These are phyloP conservation scores for Talaromyces sp. DNA, from an alignment of 2,329 filamentous ascomycete genomes.

Conservation along the genomic window DNA sequence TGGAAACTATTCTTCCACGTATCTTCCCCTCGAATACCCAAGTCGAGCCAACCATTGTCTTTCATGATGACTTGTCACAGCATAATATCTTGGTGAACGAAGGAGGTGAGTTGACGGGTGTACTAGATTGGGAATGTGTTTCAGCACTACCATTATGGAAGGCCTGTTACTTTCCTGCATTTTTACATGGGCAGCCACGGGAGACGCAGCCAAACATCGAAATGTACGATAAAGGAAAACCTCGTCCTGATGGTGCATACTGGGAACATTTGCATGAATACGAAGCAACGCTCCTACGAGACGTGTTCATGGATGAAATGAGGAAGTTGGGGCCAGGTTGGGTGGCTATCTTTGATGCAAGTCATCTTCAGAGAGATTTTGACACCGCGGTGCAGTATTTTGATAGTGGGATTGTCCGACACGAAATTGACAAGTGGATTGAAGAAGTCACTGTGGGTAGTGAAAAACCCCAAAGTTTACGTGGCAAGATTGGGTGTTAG, in stretches of 20 bases:
- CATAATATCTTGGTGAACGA: constrained; percentile 17
- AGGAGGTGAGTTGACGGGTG: constrained; percentile 10
- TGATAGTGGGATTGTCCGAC: not conserved
- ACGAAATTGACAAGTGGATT: not conserved
- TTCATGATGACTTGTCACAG: constrained; percentile 14
- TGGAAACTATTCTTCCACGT: not conserved
- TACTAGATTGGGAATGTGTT: constrained; percentile 19
- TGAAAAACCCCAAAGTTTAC: not conserved
- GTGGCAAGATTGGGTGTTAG: not conserved
- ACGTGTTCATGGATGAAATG: constrained; percentile 15
- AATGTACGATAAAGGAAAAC: constrained; percentile 6
- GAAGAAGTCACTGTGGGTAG: not conserved
- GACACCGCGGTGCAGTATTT: not conserved
- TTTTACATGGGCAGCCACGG: constrained; percentile 9
- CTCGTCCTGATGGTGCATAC: constrained; percentile 10
- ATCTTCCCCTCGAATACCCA: not conserved
- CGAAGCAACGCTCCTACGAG: constrained; percentile 15
- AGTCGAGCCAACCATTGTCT: constrained; percentile 13
- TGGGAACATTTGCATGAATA: constrained; percentile 15
- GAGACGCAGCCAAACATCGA: constrained; percentile 5
- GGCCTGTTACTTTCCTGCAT: constrained; percentile 12
- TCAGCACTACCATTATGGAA: constrained; percentile 17
- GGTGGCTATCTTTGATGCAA: not conserved
- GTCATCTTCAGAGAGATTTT: not conserved
- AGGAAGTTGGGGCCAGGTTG: constrained; percentile 10